Evolutionary conservation across 768 basidiomycete species (phyloP), one percentile per base, ranked within the genome.

Genomic region (Tricholoma matsutake): DNA sequence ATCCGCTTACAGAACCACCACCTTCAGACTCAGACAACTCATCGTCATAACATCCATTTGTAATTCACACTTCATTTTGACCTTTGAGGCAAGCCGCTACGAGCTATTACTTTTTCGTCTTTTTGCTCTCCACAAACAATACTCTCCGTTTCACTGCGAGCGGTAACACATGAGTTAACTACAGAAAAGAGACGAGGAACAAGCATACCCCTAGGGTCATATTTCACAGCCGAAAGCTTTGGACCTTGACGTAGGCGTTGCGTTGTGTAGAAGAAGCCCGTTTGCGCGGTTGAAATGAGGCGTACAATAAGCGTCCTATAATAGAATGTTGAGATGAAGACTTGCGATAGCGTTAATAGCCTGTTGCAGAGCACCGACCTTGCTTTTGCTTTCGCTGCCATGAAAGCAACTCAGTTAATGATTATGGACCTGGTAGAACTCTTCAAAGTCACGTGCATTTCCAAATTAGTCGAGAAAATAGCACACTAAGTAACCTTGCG

Each of bases 231-330:
- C 7, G 91, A 87, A 54, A 96, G 76, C 73, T 83, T 89, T n/a
- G 91, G 86, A 2, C 87, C 89, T 68, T 83, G 73, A 10, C 94
- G 83, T 43, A 88, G 76, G 20, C 94, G 83, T 63, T 87, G 83
- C 2, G 90, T 90, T 20, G 92, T 92, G 75, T 96, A 96, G 73
- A 95, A 95, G 77, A 83, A 94, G 10, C 94, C 94, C 1, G 94
- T 96, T 74, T 92, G 88, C 0, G 94, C 94, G 0, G 93, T 93
- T 13, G 94, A 96, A 61, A 96, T 86, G 65, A 96, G 81, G 53
- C 92, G 90, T 56, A 96, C 87, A 58, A 96, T 87, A 58, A 96
- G 72, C 2, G 91, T 93, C 71, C 94, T 94, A 20, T 49, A 13
- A 22, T 18, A 3, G n/a, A 59, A 28, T n/a, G 45, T 41, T 51